Percentiles rank a stretch among this genome's conserved stretches.
Conservation (phyloP, 2,329 filamentous ascomycete genomes). For the Mycosphaerella sp. region DNA sequence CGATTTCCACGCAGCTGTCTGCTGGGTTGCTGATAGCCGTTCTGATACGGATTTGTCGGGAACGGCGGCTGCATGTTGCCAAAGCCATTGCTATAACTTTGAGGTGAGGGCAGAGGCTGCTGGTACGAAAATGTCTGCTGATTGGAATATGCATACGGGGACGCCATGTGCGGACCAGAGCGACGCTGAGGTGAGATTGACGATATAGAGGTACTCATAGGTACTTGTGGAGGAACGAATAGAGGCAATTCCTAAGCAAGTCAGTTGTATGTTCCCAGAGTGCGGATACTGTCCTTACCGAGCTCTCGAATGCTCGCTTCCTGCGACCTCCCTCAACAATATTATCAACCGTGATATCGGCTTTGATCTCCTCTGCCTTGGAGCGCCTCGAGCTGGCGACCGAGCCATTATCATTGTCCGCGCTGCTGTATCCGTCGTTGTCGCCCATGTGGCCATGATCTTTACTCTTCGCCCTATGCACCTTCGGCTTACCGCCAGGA, state of each 20-base stretch:
- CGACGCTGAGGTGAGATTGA: slow-evolving; percentile 89
- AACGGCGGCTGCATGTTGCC: slow-evolving; percentile 21
- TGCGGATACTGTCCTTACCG: slow-evolving; percentile 58
- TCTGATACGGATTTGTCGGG: slow-evolving; percentile 23
- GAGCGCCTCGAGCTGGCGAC: slow-evolving; percentile 64
- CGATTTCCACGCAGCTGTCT: slow-evolving; percentile 57
- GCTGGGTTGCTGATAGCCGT: slow-evolving; percentile 21
- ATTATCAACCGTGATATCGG: slow-evolving; percentile 96
- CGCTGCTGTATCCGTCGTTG: slow-evolving; percentile 76
- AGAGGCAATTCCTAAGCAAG: slow-evolving; percentile 77
- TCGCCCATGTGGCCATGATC: slow-evolving; percentile 53
- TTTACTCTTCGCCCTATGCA: slow-evolving; percentile 47
- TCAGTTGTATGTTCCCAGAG: slow-evolving; percentile 11
- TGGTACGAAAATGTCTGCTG: slow-evolving; percentile 76
- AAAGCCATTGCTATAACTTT: slow-evolving; percentile 52
- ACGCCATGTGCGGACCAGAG: slow-evolving; percentile 64
- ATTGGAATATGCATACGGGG: slow-evolving; percentile 65
- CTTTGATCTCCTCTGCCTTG: slow-evolving; percentile 81
- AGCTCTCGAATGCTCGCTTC: slow-evolving; percentile 91
- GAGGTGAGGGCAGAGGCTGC: slow-evolving; percentile 74
- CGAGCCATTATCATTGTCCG: slow-evolving; percentile 72
- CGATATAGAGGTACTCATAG: slow-evolving; percentile 91
- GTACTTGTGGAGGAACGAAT: slow-evolving; percentile 90
- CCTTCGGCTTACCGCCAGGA: slow-evolving; percentile 49
- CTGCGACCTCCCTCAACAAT: slow-evolving; percentile 95